Base-by-base conservation (phyloP, 2,329 filamentous ascomycete genomes). In the Xylaria sp. region DNA sequence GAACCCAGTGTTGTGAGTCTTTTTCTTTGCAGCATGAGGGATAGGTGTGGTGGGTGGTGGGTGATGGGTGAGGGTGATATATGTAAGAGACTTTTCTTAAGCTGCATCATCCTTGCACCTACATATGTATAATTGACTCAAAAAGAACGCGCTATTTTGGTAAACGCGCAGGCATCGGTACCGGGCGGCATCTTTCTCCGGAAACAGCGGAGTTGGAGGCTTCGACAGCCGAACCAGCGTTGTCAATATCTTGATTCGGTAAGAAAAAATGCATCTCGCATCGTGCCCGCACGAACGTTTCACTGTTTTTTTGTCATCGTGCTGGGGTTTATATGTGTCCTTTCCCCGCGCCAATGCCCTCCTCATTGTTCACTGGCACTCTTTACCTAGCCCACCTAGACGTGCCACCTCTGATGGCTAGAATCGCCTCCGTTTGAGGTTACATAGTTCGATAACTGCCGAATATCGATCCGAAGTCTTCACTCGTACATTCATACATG, bases 221-320 rank as follows among this genome's bases (percentile, higher is more conserved):
- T 66, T 53, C 44, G 63, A 66, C 56, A 68, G 58, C 66, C 63
- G 63, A 68, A 68, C 58, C 66, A 68, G n/a, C 63, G 36, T 57
- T 47, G 50, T 60, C 66, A 57, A 61, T 44, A 66, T 68, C 66
- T 68, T 68, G 66, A 68, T 68, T 66, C 66, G 66, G 63, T 20
- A 68, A 63, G 51, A 64, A 38, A 62, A 58, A 58, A 44, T 25
- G 29, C 63, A 66, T 68, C 66, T 68, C 45, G 66, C 66, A 68
- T 68, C 58, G 22, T 44, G 47, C 63, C 53, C 58, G 53, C 47
- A 39, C 45, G 47, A 61, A 62, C 42, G 65, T 67, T 67, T 65
- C 53, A 58, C 47, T 67, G 25, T 39, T 42, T 66, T 68, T 63
- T 63, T 55, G 54, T 53, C 66, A 58, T 62, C 53, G 58, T 56